These are phyloP conservation scores for Epithele typhae DNA, from an alignment of 768 basidiomycete genomes.

Conservation along the genomic window DNA sequence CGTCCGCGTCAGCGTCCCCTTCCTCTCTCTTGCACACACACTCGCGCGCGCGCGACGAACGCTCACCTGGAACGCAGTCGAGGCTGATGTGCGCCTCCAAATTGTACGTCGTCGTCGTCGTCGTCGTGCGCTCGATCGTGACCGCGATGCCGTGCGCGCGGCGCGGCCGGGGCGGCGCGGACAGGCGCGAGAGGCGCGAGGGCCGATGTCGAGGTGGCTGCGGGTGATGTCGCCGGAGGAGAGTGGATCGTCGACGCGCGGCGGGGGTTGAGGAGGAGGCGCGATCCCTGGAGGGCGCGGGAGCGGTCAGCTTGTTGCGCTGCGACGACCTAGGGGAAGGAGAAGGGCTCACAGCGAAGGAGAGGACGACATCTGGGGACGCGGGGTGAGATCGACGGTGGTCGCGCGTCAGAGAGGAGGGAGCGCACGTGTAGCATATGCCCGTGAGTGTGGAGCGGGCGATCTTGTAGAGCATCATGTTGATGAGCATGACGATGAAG, in stretches of 20 bases:
- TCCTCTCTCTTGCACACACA: too few species aligned
- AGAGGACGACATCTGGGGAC: slow-evolving; percentile 20
- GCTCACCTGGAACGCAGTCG: too few species aligned
- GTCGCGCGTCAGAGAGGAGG: neutral
- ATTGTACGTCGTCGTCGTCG: too few species aligned
- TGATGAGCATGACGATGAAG: slow-evolving; percentile 23
- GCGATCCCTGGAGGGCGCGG: slow-evolving; percentile 13
- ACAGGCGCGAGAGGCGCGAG: too few species aligned
- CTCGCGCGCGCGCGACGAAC: too few species aligned
- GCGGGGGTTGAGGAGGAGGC: slow-evolving; percentile 11
- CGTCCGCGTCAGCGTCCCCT: too few species aligned
- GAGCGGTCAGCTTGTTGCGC: neutral
- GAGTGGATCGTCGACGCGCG: neutral
- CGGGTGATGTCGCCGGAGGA: neutral
- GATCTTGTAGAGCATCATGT: slow-evolving; percentile 21
- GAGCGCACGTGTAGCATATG: slow-evolving; percentile 24
- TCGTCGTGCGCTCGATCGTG: too few species aligned
- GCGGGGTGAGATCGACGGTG: neutral
- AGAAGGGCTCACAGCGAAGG: slow-evolving; percentile 22
- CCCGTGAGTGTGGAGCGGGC: slow-evolving; percentile 22
- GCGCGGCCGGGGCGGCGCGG: neutral
- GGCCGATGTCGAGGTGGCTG: neutral
- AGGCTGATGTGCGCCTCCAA: too few species aligned
- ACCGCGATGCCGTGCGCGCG: too few species aligned
- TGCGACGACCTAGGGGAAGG: neutral